phyloP scores from a whole-genome alignment of 2,329 filamentous ascomycete genomes.

The Acrocalymma vagum region DNA sequence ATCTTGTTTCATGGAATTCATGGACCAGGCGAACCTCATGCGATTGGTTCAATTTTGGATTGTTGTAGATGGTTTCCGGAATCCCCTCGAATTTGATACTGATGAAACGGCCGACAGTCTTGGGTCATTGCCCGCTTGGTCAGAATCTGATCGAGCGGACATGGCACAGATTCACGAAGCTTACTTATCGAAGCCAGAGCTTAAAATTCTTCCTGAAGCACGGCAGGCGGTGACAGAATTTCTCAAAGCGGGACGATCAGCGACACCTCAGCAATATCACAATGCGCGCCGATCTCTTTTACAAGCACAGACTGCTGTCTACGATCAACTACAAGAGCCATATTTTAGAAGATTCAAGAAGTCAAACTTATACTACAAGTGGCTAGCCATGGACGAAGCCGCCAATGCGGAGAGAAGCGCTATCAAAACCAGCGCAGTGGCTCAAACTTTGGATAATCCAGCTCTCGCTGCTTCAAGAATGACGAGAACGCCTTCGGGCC shows the following conservation, averaged over 20 bases:
- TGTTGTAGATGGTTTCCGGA: constrained; percentile 94
- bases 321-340: constrained; percentile 83
- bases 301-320: constrained; percentile 79
- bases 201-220: constrained; percentile 77
- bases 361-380: constrained; percentile 96
- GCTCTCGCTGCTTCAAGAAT: constrained; percentile 43
- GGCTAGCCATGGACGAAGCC: constrained; percentile 83
- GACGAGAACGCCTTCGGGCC: constrained; percentile 57
- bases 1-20: constrained; percentile 99
- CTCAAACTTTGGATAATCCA: constrained; percentile 35
- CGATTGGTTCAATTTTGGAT: constrained; percentile 97
- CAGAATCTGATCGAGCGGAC: constrained; percentile 83
- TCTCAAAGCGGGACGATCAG: constrained; percentile 77
- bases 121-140: constrained; percentile 68
- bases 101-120: constrained; percentile 71
- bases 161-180: constrained; percentile 90
- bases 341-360: constrained; percentile 88
- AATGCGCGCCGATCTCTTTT: constrained; percentile 83
- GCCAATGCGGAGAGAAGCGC: constrained; percentile 42
- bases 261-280: constrained; percentile 82
- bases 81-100: constrained; percentile 87
- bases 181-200: constrained; percentile 82
- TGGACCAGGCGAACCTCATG: constrained; percentile 91
- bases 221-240: constrained; percentile 78
- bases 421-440: constrained; percentile 32